phyloP scores from a whole-genome alignment of 805 yeast species.

The Debaryomyces tyrocola region DNA sequence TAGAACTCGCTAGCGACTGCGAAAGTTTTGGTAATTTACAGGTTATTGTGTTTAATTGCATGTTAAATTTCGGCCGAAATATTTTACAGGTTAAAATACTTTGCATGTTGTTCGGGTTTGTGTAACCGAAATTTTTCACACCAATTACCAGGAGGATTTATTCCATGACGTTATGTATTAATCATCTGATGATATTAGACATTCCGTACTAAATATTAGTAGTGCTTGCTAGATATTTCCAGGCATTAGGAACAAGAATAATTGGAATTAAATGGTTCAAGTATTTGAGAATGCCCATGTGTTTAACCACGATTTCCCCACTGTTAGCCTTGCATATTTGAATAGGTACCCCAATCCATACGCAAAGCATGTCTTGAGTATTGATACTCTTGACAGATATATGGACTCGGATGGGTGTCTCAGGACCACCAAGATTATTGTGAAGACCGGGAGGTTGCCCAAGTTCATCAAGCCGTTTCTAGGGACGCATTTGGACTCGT shows the following conservation, averaged over 20 bases:
- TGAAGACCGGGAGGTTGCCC: constrained; percentile 80
- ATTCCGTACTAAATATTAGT: no score
- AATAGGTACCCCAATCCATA: constrained; percentile 68
- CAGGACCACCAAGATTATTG: constrained; percentile 69
- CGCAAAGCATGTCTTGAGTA: constrained; percentile 79
- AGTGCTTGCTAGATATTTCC: no score
- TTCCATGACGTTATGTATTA: no score
- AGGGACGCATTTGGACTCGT: constrained; percentile 66
- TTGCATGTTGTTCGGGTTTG: no score
- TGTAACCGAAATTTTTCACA: no score
- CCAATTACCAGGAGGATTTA: no score
- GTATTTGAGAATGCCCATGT: constrained; percentile 30
- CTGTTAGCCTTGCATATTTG: constrained; percentile 76
- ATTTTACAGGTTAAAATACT: no score
- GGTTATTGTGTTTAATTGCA: no score
- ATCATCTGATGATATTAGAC: no score
- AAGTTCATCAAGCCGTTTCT: constrained; percentile 73
- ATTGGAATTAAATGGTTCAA: constrained; percentile 30
- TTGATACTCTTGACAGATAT: constrained; percentile 67
- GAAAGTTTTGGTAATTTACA: no score
- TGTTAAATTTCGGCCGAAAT: no score
- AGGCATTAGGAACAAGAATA: not conserved
- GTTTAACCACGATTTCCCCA: constrained; percentile 55
- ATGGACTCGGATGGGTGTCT: constrained; percentile 65
- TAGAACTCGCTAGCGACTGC: no score